These are phyloP conservation scores for Aspergillus olivimuriae DNA, from an alignment of 495 filamentous ascomycete genomes.

Conservation along the genomic window DNA sequence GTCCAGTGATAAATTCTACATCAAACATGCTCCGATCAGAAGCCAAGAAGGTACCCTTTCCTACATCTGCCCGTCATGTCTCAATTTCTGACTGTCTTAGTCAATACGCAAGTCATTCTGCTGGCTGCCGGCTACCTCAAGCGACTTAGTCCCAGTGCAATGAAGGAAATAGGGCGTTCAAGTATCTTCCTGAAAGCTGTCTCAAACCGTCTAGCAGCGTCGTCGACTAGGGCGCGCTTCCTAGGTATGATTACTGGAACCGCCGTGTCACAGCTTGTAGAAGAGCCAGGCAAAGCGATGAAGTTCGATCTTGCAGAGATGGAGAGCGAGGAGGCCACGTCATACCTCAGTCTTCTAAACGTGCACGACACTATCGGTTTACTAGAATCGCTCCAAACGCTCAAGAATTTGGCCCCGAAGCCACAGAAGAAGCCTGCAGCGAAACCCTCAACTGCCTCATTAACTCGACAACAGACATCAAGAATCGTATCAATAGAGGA, in stretches of 20 bases:
- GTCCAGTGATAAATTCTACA: slow-evolving; percentile 81
- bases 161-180: slow-evolving; percentile 62
- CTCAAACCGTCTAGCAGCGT: slow-evolving; percentile 77
- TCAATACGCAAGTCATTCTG: slow-evolving; percentile 72
- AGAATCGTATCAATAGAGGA: slow-evolving; percentile 64
- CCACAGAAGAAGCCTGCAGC: slow-evolving; percentile 1
- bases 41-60: slow-evolving; percentile 72
- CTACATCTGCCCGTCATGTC: background rate
- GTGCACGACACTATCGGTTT: slow-evolving; percentile 59
- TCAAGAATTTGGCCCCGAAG: slow-evolving; percentile 6
- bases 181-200: slow-evolving; percentile 67
- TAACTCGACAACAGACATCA: slow-evolving; percentile 27
- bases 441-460: slow-evolving; percentile 2
- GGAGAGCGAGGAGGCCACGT: slow-evolving; percentile 60
- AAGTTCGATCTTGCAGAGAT: slow-evolving; percentile 82
- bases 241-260: slow-evolving; percentile 88
- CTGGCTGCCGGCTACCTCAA: slow-evolving; percentile 71
- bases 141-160: slow-evolving; percentile 49
- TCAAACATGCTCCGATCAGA: slow-evolving; percentile 72
- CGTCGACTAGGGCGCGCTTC: slow-evolving; percentile 68
- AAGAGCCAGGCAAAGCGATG: slow-evolving; percentile 65
- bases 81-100: slow-evolving; percentile 45
- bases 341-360: slow-evolving; percentile 64
- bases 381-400: slow-evolving; percentile 42
- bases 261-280: slow-evolving; percentile 71